phyloP scores from a whole-genome alignment of 1,284 basidiomycete species.

The Sphagnurus paluster region DNA sequence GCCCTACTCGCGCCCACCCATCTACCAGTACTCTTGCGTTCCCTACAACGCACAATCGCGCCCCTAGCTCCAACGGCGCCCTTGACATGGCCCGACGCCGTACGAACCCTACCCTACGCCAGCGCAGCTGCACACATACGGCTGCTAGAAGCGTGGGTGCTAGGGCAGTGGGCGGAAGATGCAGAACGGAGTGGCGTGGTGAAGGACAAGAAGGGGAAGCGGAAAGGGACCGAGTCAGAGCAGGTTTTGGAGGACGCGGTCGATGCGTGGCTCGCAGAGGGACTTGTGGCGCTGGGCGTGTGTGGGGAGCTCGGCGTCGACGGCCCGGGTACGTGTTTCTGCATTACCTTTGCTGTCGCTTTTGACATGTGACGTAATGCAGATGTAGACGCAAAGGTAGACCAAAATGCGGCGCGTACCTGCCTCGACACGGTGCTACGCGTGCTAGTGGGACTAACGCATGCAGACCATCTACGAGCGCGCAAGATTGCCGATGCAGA shows the following conservation, averaged over 20 bases:
- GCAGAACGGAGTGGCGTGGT: constrained; percentile 3
- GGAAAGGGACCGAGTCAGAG: constrained; percentile 19
- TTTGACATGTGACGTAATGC: not conserved
- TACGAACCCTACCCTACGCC: constrained; percentile 31
- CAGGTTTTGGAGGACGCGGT: constrained; percentile 33
- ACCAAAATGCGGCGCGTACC: constrained; percentile 34
- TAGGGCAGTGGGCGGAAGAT: constrained; percentile 49
- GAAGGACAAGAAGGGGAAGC: constrained; percentile 5
- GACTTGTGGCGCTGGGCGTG: constrained; percentile 49
- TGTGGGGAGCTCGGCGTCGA: constrained; percentile 30
- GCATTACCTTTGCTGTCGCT: not conserved
- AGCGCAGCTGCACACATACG: constrained; percentile 57
- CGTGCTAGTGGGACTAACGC: constrained; percentile 68
- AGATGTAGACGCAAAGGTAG: not conserved
- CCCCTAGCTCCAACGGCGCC: constrained; percentile 21
- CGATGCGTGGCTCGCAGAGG: constrained; percentile 42
- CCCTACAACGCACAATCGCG: constrained; percentile 38
- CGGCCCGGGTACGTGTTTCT: constrained; percentile 8
- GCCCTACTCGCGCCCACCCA: constrained; percentile 30
- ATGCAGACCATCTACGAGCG: constrained; percentile 58
- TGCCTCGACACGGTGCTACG: constrained; percentile 61
- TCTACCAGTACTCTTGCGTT: constrained; percentile 38
- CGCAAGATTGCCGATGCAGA: constrained; percentile 43
- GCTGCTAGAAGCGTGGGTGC: constrained; percentile 61
- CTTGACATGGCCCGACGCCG: constrained; percentile 24